These are phyloP conservation scores for Suhomyces choctaworum DNA, from an alignment of 1,139 yeast species.

Conservation along the genomic window DNA sequence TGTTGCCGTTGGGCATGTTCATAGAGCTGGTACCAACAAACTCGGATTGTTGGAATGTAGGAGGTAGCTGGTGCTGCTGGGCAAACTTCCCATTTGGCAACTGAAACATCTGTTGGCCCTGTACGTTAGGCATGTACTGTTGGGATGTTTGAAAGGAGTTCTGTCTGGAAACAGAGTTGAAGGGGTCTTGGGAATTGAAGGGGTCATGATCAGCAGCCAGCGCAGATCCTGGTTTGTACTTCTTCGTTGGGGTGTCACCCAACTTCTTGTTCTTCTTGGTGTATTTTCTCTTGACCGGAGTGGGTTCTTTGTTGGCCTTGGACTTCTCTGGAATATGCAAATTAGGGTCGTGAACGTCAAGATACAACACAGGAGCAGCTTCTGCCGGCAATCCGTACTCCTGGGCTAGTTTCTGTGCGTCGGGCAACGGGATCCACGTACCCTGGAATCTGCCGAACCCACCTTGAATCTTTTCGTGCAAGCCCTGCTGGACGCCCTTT, in stretches of 20 bases:
- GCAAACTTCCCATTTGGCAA: conserved; percentile 11
- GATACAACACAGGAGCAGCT: conserved; percentile 54
- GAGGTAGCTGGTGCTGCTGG: conserved; percentile 22
- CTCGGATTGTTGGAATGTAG: conserved; percentile 31
- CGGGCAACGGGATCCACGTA: conserved; percentile 87
- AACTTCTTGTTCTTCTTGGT: conserved; percentile 37
- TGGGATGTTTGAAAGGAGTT: conserved; percentile 16
- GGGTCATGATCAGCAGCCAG: conserved; percentile 14
- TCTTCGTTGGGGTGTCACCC: conserved; percentile 42
- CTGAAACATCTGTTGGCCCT: conserved; percentile 9
- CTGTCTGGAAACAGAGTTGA: conserved; percentile 18
- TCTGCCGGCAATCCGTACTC: conserved; percentile 56
- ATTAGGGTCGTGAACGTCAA: conserved; percentile 49
- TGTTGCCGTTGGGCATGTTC: conserved; percentile 7
- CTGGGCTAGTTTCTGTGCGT: conserved; percentile 54
- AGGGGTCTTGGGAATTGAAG: conserved; percentile 21
- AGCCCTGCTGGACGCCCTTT: conserved; percentile 83
- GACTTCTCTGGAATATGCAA: conserved; percentile 49
- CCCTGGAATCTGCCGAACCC: conserved; percentile 98
- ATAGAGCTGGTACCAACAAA: conserved; percentile 19
- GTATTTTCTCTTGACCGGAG: conserved; percentile 48
- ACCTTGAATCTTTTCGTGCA: conserved; percentile 93
- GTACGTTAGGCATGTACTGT: conserved; percentile 15
- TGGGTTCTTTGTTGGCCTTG: conserved; percentile 44
- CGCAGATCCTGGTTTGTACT: conserved; percentile 21